Percentiles rank a stretch among this genome's conserved stretches.
These are phyloP conservation scores for Russula olivacea DNA, from an alignment of 768 basidiomycete genomes.

Conservation along the genomic window DNA sequence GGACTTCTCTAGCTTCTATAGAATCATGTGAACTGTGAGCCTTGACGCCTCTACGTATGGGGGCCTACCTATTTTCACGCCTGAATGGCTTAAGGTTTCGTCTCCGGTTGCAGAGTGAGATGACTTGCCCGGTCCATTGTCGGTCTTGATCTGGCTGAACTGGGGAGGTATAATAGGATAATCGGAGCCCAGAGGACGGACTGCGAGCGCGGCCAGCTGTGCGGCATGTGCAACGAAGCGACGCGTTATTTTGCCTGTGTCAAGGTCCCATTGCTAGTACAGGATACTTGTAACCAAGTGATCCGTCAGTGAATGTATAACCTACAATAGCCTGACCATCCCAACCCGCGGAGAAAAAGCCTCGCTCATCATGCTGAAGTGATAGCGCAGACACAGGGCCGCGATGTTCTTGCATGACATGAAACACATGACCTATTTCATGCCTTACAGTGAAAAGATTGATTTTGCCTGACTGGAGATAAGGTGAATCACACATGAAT, in stretches of 20 bases:
- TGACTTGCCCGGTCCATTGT: neutral
- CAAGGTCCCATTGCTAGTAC: constrained; percentile 92
- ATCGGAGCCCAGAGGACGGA: constrained; percentile 54
- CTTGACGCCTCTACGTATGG: neutral
- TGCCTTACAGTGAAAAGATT: constrained; percentile 92
- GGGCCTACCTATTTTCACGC: constrained; percentile 6
- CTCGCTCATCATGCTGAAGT: constrained; percentile 75
- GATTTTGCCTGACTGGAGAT: constrained; percentile 72
- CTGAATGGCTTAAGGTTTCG: neutral
- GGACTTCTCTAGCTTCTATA: constrained; percentile 14
- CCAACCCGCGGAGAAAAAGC: constrained; percentile 90
- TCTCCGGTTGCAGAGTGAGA: constrained; percentile 11
- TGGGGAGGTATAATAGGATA: constrained; percentile 27
- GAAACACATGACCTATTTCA: constrained; percentile 73
- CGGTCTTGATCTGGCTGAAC: constrained; percentile 16
- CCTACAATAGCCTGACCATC: constrained; percentile 83
- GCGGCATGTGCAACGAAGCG: constrained; percentile 77
- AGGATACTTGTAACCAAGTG: constrained; percentile 6
- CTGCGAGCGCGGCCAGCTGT: constrained; percentile 75
- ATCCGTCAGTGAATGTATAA: constrained; percentile 24
- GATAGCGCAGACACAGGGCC: constrained; percentile 82
- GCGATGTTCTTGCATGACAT: constrained; percentile 69
- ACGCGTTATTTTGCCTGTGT: constrained; percentile 75
- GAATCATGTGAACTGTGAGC: constrained; percentile 5
- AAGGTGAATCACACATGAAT: constrained; percentile 14